phyloP scores from a whole-genome alignment of 495 filamentous ascomycete species.

The Mycothermus thermophilus region DNA sequence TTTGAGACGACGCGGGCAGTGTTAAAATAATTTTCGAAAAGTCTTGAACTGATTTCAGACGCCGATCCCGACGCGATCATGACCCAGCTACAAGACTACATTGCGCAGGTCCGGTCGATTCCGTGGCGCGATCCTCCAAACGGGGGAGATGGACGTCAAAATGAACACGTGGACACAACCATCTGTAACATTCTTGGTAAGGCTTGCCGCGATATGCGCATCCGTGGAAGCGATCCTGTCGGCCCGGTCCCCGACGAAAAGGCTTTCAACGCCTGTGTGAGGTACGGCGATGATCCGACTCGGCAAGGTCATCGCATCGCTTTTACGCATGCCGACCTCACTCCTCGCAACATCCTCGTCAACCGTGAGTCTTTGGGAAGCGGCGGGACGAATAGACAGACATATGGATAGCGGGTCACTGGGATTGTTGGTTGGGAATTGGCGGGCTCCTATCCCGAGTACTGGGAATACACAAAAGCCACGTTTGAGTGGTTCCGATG shows the following conservation, averaged over 20 bases:
- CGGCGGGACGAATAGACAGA: conserved; percentile 9
- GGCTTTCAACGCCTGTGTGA: conserved; percentile 17
- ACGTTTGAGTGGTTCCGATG: conserved; percentile 18
- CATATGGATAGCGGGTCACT: conserved; percentile 17
- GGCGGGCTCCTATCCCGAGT: conserved; percentile 38
- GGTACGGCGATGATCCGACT: conserved; percentile 16
- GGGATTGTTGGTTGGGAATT: conserved; percentile 34
- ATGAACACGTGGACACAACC: conserved; percentile 1
- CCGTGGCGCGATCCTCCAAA: conserved; percentile 11
- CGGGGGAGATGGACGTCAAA: no score
- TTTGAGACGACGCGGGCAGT: no score
- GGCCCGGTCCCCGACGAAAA: conserved; percentile 23
- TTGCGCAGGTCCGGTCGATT: conserved; percentile 17
- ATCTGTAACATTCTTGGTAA: conserved; percentile 20
- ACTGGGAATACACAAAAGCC: conserved; percentile 34
- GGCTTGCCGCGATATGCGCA: conserved; percentile 13
- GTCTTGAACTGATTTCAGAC: no score
- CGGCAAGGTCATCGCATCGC: conserved; percentile 23
- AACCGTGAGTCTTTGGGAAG: conserved; percentile 11
- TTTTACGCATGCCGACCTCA: conserved; percentile 36
- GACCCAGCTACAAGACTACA: conserved; percentile 15
- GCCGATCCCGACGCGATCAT: conserved; percentile 10
- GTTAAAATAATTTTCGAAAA: no score
- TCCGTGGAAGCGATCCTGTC: conserved; percentile 11
- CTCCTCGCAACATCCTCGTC: conserved; percentile 31